Evolutionary conservation across 2,329 filamentous ascomycete species (phyloP).

Genomic region (Epichloe sibirici): DNA sequence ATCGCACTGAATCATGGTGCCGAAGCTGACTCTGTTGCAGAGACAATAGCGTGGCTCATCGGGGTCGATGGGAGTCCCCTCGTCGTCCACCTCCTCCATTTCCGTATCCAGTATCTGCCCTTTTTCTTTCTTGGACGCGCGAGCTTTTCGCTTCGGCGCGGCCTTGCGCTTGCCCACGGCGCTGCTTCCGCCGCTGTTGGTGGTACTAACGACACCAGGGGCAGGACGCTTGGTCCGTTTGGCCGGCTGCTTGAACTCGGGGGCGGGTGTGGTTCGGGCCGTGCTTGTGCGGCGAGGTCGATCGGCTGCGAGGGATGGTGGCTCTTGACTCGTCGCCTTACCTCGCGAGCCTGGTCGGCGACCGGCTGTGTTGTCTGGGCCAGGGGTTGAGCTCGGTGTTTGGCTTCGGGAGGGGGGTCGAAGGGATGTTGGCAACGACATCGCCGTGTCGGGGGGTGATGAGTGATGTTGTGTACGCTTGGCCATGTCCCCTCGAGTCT

Average conservation of each 20-base stretch:
- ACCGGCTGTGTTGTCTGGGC: conserved; percentile 20
- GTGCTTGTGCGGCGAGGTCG: conserved; percentile 44
- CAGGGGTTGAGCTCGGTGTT: conserved; percentile 22
- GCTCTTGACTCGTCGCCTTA: conserved; percentile 40
- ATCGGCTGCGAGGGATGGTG: conserved; percentile 37
- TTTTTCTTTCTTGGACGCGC: conserved; percentile 36
- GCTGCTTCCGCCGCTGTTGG: conserved; percentile 47
- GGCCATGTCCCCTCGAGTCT: conserved; percentile 31
- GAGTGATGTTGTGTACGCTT: conserved; percentile 28
- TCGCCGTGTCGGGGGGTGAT: conserved; percentile 7
- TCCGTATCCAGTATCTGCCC: conserved; percentile 29
- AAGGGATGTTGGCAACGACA: not conserved
- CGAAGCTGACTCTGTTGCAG: conserved; percentile 70
- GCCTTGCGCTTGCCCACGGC: conserved; percentile 62
- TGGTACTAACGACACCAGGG: conserved; percentile 57
- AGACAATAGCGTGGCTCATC: conserved; percentile 66
- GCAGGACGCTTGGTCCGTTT: conserved; percentile 57
- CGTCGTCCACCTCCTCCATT: conserved; percentile 52
- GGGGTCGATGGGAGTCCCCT: conserved; percentile 59
- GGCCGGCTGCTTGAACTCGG: conserved; percentile 30
- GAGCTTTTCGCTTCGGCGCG: conserved; percentile 53
- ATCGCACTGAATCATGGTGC: conserved; percentile 74
- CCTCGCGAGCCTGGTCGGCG: conserved; percentile 41
- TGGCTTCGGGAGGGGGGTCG: conserved; percentile 22
- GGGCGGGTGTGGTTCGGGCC: conserved; percentile 43